Base-by-base conservation (phyloP, 495 filamentous ascomycete genomes). In the Trichoderma erinaceum region DNA sequence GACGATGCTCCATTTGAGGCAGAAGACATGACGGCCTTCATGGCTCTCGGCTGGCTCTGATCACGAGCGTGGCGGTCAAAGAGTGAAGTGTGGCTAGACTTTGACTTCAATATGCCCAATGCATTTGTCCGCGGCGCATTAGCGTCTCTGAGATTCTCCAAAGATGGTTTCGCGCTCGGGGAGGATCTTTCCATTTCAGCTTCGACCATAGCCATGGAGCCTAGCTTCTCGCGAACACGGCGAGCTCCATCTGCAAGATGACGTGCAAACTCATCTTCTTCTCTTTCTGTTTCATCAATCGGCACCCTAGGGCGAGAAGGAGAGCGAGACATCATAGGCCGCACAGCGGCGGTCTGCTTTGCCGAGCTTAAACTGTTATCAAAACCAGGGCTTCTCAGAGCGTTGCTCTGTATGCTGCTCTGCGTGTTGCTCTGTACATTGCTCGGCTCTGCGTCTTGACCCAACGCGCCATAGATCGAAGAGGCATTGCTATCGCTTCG, bases 401-500 rank as follows among this genome's bases (percentile, higher is more conserved):
- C 13, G 44, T n/a, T 48, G 44, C n/a, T 0, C 73, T 73, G 1
- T 16, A n/a, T 10, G 21, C 18, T n/a, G n/a, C 16, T 52, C 48
- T 52, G 48, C 18, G 12, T 18, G 13, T 15, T 46, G 43, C 10
- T 56, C 8, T 21, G 50, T 18, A 21, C 56, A 4, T 4, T 29
- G n/a, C 12, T 0, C 73, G 71, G 2, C 71, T 74, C 56, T 21
- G 56, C 27, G 25, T 61, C 56, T 18, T 73, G 69, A 12, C 73
- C 72, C 0, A 69, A 44, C 1, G 67, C 69, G 5, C 83, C 87
- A 74, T 88, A 91, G 58, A 95, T 82, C 0, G 92, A 94, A 27
- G 93, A 97, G 50, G 84, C 81, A 67, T 89, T 89, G 77, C 95
- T 98, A 66, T 90, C 86, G 16, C 86, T 86, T 27, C 95, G 89